A percentile compares a stretch with the other conserved stretches of the same genome.
Conservation (phyloP, 2,329 filamentous ascomycete species). For the Monilinia aucupariae region DNA sequence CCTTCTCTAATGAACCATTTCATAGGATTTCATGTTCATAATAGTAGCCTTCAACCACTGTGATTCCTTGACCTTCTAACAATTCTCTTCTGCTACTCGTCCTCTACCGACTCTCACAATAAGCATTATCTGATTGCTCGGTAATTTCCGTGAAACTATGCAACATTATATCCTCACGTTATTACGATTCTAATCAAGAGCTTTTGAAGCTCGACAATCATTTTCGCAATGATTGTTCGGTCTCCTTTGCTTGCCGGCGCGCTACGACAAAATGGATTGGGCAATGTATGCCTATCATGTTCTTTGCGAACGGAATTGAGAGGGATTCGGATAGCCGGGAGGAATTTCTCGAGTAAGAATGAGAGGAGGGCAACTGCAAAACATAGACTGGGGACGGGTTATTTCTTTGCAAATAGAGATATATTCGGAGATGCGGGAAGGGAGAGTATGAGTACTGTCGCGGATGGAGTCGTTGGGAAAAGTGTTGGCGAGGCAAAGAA, state of each 20-base stretch:
- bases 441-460: slow-evolving; percentile 23
- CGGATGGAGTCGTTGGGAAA: slow-evolving; percentile 21
- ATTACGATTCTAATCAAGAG: slow-evolving; percentile 2
- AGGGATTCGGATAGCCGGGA: slow-evolving; percentile 15
- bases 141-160: slow-evolving; percentile 11
- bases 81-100: too few relatives aligned
- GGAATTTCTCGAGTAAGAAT: slow-evolving; percentile 27
- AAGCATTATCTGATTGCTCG: slow-evolving; percentile 14
- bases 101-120: neutral
- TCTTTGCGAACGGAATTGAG: slow-evolving; percentile 13
- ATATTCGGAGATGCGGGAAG: slow-evolving; percentile 22
- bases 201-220: slow-evolving; percentile 11
- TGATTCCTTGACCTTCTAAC: neutral
- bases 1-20: neutral
- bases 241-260: slow-evolving; percentile 5
- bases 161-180: slow-evolving; percentile 7
- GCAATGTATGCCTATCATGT: slow-evolving; percentile 13
- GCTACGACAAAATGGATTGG: slow-evolving; percentile 8
- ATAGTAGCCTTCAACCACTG: neutral
- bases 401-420: slow-evolving; percentile 32
- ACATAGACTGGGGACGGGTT: slow-evolving; percentile 27
- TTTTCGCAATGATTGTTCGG: slow-evolving; percentile 16
- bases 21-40: neutral
- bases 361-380: slow-evolving; percentile 22
- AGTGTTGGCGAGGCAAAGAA: neutral